Percentiles rank a stretch among this genome's conserved stretches.
Conservation (phyloP, 106 monocot species). For the Allium sativum region DNA sequence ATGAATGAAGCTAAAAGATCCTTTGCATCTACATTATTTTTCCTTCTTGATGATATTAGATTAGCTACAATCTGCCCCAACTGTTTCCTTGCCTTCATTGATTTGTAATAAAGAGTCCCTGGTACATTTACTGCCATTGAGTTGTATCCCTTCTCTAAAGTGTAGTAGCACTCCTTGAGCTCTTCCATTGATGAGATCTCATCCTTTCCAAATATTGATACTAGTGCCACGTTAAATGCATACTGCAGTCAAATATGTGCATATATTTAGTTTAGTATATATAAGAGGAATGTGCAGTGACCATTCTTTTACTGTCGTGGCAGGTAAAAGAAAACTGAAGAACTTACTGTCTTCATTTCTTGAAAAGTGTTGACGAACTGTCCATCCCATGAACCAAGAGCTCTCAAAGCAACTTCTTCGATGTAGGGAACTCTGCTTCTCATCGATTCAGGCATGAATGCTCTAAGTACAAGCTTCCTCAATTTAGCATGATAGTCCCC, state of each 20-base stretch:
- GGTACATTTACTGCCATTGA: conserved; percentile 91
- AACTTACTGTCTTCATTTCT: conserved; percentile 78
- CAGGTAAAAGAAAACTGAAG: too few relatives aligned
- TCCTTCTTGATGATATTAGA: conserved; percentile 38
- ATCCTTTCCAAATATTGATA: conserved; percentile 64
- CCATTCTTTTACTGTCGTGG: too few relatives aligned
- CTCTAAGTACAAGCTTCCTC: conserved; percentile 47
- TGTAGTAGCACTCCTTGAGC: conserved; percentile 73
- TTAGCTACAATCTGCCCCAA: conserved; percentile 37
- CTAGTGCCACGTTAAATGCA: conserved; percentile 70
- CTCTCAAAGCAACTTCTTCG: conserved; percentile 33
- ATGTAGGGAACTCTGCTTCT: conserved; percentile 26
- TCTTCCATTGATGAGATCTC: conserved; percentile 53
- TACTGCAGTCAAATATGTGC: conserved; percentile 30
- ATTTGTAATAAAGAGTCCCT: conserved; percentile 78
- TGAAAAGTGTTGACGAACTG: conserved; percentile 58
- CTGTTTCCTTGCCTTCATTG: conserved; percentile 61
- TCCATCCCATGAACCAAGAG: conserved; percentile 59
- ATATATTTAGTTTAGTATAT: neutral
- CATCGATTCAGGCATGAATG: conserved; percentile 63
- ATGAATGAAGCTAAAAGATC: conserved; percentile 81
- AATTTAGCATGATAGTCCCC: conserved; percentile 56
- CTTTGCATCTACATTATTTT: conserved; percentile 6
- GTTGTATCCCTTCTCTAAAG: conserved; percentile 89
- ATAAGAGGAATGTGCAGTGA: too few relatives aligned